These are phyloP conservation scores for Pseudogymnoascus pannorum DNA, from an alignment of 2,329 filamentous ascomycete species.

Conservation along the genomic window DNA sequence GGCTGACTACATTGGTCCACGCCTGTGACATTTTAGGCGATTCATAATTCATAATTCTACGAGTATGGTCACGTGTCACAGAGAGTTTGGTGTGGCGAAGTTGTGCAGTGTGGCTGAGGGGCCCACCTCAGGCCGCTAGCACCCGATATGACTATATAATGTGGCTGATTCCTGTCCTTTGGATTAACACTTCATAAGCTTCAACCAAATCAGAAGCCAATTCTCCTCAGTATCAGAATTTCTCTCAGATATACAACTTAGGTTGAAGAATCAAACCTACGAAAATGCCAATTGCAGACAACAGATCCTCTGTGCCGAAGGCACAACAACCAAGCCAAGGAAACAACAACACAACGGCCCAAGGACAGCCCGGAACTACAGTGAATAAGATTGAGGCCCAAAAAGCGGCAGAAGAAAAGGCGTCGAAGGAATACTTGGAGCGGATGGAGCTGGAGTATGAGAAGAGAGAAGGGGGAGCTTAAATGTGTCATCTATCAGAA, in stretches of 20 bases:
- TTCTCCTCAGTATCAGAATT: not conserved
- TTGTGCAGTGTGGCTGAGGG: not conserved
- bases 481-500: not conserved
- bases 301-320: not conserved
- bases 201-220: not conserved
- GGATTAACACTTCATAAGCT: not conserved
- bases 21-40: not conserved
- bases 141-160: not conserved
- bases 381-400: not conserved
- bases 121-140: not conserved
- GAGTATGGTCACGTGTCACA: not conserved
- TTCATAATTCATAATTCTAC: not conserved
- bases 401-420: not conserved
- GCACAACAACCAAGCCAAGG: not conserved
- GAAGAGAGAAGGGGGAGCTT: not conserved
- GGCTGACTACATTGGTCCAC: no score
- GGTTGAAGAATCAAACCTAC: not conserved
- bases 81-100: not conserved
- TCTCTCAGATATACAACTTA: not conserved
- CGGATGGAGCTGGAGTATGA: not conserved
- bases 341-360: not conserved
- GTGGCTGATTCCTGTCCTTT: not conserved
- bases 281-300: slow-evolving; percentile 4
- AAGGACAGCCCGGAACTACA: not conserved
- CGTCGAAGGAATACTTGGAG: not conserved